Percentiles rank a stretch among this genome's conserved stretches.
These are phyloP conservation scores for Xerocomus amazonicus DNA, from an alignment of 1,284 basidiomycete species.

Conservation along the genomic window DNA sequence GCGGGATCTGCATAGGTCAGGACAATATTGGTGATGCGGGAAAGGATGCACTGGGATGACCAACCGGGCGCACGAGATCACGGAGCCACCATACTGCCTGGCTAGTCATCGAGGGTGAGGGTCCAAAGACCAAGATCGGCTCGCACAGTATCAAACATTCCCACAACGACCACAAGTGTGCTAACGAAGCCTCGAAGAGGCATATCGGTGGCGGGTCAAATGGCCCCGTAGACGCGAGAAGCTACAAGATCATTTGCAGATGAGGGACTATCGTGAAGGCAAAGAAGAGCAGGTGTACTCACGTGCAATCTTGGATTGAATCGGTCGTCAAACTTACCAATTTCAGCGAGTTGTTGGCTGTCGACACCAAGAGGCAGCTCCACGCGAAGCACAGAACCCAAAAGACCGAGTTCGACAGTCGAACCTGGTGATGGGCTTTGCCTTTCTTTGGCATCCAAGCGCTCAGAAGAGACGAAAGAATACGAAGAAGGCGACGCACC, in stretches of 20 bases:
- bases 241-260: constrained; percentile 39
- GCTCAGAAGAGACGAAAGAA: constrained; percentile 7
- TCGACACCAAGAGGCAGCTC: constrained; percentile 70
- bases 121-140: constrained; percentile 82
- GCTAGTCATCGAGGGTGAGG: constrained; percentile 77
- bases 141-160: constrained; percentile 87
- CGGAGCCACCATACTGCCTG: constrained; percentile 89
- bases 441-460: constrained; percentile 56
- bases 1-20: constrained; percentile 58
- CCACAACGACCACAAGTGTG: constrained; percentile 91
- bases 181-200: constrained; percentile 72
- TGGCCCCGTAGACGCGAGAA: constrained; percentile 75
- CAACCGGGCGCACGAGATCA: constrained; percentile 82
- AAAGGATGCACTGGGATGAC: constrained; percentile 20
- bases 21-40: neutral
- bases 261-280: neutral
- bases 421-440: constrained; percentile 60
- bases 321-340: constrained; percentile 45
- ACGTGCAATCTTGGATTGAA: constrained; percentile 49
- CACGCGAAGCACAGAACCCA: constrained; percentile 71
- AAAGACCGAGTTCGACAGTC: constrained; percentile 72
- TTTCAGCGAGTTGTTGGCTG: constrained; percentile 65
- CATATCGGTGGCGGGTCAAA: constrained; percentile 66
- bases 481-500: constrained; percentile 48
- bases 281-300: constrained; percentile 12